Evolutionary conservation across 2,329 filamentous ascomycete species (phyloP).

Genomic region (Cylindrodendrum hubeiense): DNA sequence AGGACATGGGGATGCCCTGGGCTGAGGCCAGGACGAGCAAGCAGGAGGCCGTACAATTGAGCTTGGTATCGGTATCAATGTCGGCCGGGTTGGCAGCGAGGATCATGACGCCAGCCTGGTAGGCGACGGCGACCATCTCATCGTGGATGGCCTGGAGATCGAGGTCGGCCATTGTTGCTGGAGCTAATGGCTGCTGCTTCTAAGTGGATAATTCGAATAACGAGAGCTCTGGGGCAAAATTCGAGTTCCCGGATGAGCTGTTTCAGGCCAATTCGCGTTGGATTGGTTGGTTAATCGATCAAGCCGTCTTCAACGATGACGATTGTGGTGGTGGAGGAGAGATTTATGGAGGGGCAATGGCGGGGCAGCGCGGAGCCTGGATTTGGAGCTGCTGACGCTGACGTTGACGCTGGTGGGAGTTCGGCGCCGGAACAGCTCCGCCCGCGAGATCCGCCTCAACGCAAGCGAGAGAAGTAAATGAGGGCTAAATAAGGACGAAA

Average conservation of each 20-base stretch:
- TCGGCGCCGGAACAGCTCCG: constrained; percentile 26
- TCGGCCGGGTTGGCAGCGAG: constrained; percentile 70
- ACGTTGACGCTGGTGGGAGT: neutral
- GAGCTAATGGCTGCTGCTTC: neutral
- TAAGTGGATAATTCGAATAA: neutral
- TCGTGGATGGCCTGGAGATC: constrained; percentile 73
- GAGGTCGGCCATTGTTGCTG: constrained; percentile 63
- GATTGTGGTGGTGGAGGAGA: constrained; percentile 21
- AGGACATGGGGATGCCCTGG: neutral
- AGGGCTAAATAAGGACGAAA: neutral
- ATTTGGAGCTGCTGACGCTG: neutral
- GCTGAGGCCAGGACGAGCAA: neutral
- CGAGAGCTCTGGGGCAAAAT: neutral
- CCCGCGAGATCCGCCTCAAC: constrained; percentile 1
- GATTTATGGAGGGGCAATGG: constrained; percentile 40
- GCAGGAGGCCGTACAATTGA: constrained; percentile 67
- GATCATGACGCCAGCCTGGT: constrained; percentile 75
- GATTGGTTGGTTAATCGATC: neutral
- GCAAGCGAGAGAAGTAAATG: neutral
- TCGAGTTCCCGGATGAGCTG: neutral
- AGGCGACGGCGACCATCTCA: constrained; percentile 69
- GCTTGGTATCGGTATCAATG: constrained; percentile 70
- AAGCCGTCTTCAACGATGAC: neutral
- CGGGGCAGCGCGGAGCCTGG: constrained; percentile 31
- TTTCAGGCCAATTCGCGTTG: neutral